These are phyloP conservation scores for Podospora didyma DNA, from an alignment of 495 filamentous ascomycete genomes.

Conservation along the genomic window DNA sequence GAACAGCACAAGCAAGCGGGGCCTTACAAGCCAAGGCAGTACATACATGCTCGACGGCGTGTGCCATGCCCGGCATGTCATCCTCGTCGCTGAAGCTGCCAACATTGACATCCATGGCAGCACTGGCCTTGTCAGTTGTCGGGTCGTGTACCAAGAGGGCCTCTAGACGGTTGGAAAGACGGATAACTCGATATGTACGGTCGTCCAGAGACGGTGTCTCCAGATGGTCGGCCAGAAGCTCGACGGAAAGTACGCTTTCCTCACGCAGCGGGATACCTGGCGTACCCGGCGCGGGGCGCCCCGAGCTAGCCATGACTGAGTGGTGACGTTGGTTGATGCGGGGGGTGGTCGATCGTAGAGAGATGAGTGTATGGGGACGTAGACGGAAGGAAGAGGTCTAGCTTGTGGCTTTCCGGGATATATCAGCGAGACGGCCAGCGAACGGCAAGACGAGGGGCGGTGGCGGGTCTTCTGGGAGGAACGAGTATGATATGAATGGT, in stretches of 20 bases:
- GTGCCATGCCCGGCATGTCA: slow-evolving; percentile 90
- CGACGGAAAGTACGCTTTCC: slow-evolving; percentile 41
- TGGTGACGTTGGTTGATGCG: background rate
- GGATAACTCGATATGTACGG: slow-evolving; percentile 82
- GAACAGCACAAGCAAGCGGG: background rate
- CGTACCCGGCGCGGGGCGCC: slow-evolving; percentile 21
- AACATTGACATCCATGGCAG: slow-evolving; percentile 91
- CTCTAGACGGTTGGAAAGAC: slow-evolving; percentile 85
- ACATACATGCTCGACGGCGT: slow-evolving; percentile 72
- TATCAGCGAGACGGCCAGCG: background rate
- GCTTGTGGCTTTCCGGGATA: slow-evolving; percentile 2
- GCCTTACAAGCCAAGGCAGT: background rate
- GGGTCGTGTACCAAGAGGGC: slow-evolving; percentile 90
- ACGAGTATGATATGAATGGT: background rate
- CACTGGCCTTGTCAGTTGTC: slow-evolving; percentile 94
- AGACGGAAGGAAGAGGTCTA: slow-evolving; percentile 2
- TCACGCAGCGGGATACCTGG: slow-evolving; percentile 21
- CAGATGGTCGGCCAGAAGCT: slow-evolving; percentile 72
- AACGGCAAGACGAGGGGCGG: slow-evolving; percentile 4
- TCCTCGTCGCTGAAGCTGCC: slow-evolving; percentile 90
- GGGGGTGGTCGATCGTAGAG: slow-evolving; percentile 9
- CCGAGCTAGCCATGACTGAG: slow-evolving; percentile 20
- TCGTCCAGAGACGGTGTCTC: slow-evolving; percentile 88
- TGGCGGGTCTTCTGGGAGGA: background rate
- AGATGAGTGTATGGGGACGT: slow-evolving; percentile 1